A percentile compares a stretch with the other conserved stretches of the same genome.
phyloP scores from a whole-genome alignment of 2,329 filamentous ascomycete species.

The Capronia americana region DNA sequence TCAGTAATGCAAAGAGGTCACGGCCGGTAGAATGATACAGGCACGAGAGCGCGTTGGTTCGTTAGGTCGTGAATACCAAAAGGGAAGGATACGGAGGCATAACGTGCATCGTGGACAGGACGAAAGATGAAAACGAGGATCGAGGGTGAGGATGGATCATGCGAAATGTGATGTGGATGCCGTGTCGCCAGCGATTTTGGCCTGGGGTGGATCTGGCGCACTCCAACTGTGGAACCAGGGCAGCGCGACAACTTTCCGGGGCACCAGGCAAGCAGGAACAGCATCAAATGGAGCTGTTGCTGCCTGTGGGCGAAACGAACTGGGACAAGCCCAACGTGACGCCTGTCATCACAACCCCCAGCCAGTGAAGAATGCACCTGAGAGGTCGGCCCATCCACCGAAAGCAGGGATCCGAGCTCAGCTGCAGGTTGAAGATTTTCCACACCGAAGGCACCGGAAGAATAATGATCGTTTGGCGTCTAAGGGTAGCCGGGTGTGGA shows the following conservation, averaged over 20 bases:
- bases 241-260: constrained; percentile 8
- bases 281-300: not conserved
- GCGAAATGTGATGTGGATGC: constrained; percentile 23
- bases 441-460: not conserved
- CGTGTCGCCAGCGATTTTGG: constrained; percentile 18
- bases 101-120: not conserved
- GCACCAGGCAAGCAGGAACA: constrained; percentile 11
- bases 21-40: not conserved
- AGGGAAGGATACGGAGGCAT: constrained; percentile 1
- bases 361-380: not conserved
- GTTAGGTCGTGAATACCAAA: constrained; percentile 2
- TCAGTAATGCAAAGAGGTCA: not conserved
- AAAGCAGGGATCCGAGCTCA: constrained; percentile 12
- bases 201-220: constrained; percentile 9
- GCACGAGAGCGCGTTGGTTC: not conserved
- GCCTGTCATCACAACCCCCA: not conserved
- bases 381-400: not conserved
- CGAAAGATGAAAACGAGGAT: constrained; percentile 18
- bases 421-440: constrained; percentile 4
- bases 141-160: constrained; percentile 15
- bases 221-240: not conserved
- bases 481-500: constrained; percentile 7
- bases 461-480: constrained; percentile 8
- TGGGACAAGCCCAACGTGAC: not conserved
- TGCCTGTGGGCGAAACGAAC: not conserved